Base-by-base conservation (phyloP, 352 stramenopile genomes). In the Pythium folliculosum region DNA sequence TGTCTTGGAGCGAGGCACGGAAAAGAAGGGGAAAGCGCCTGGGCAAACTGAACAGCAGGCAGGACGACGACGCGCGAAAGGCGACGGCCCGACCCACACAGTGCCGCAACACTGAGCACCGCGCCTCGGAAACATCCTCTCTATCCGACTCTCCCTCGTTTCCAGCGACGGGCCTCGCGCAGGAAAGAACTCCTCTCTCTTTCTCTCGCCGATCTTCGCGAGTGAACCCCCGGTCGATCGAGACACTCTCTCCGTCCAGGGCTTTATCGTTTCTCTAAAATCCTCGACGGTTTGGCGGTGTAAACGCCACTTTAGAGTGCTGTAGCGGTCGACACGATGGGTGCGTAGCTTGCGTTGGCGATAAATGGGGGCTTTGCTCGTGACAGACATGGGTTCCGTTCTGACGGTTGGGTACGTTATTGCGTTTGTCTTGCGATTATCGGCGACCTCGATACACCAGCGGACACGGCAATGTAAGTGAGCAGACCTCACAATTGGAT, bases 401-500 rank as follows among this genome's bases (percentile, higher is more conserved):
- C 37, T 43, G 37, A 43, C 14, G 37, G 37, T 12, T 43, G 37
- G 10, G 37, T 12, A 17, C 10, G 14, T 43, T 43, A 2, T 12
- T 17, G 9, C 14, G 37, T 12, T 17, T 43, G 37, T 43, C 10
- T 43, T 43, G 4, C 10, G 37, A 5, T 54, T 32, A 32, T 32
- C 5, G 27, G 48, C 5, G 10, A n/a, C 9, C 44, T 12, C 16
- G 5, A 2, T 54, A n/a, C 13, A 53, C 23, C 37, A 66, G 60
- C 60, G 8, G 63, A 69, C 16, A 63, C 54, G 14, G 45, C 52
- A 35, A 48, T 69, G 63, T 69, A 52, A 40, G 63, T 60, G 25
- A 9, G 25, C 38, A 16, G 21, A 32, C 27, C 23, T 47, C 6
- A 54, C 17, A 5, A 17, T 54, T 2, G 30, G 19, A 17, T 23